Evolutionary conservation across 2,329 filamentous ascomycete species (phyloP).

Genomic region (Penicillium aurantiogriseum): DNA sequence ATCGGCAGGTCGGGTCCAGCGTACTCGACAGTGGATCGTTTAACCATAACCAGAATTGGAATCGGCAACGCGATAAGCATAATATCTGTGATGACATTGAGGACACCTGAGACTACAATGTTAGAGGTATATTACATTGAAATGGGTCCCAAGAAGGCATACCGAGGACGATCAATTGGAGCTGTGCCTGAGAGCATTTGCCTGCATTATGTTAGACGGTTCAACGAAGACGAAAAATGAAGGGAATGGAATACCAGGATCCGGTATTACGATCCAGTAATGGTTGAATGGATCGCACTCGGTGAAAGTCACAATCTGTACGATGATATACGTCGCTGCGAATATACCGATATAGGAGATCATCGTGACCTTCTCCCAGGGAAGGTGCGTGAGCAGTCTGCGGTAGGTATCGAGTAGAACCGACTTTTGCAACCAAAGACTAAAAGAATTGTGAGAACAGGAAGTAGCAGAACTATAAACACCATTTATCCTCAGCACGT

Average conservation of each 20-base stretch:
- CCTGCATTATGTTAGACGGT: conserved; percentile 4
- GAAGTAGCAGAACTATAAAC: background rate
- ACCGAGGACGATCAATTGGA: conserved; percentile 18
- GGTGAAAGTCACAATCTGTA: conserved; percentile 19
- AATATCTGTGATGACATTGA: conserved; percentile 15
- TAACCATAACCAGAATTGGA: conserved; percentile 13
- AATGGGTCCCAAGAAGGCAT: background rate
- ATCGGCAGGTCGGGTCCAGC: background rate
- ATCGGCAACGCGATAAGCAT: conserved; percentile 18
- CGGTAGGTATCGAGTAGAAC: conserved; percentile 20
- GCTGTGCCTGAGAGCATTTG: conserved; percentile 14
- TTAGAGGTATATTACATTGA: background rate
- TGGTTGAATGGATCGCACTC: conserved; percentile 18
- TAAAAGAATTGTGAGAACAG: conserved; percentile 7
- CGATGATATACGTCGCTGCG: conserved; percentile 12
- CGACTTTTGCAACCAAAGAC: conserved; percentile 19
- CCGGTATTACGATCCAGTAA: conserved; percentile 18
- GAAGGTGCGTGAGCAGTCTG: conserved; percentile 11
- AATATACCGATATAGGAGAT: conserved; percentile 11
- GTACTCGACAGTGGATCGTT: conserved; percentile 11
- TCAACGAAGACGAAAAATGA: background rate
- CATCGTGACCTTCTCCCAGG: conserved; percentile 17
- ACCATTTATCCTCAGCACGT: conserved; percentile 15
- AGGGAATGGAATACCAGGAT: conserved; percentile 11
- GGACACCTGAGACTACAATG: conserved; percentile 1